Evolutionary conservation across 441 rosid genomes (phyloP), one percentile per base, ranked within the genome.

Genomic region (Dalechampia spathulata): DNA sequence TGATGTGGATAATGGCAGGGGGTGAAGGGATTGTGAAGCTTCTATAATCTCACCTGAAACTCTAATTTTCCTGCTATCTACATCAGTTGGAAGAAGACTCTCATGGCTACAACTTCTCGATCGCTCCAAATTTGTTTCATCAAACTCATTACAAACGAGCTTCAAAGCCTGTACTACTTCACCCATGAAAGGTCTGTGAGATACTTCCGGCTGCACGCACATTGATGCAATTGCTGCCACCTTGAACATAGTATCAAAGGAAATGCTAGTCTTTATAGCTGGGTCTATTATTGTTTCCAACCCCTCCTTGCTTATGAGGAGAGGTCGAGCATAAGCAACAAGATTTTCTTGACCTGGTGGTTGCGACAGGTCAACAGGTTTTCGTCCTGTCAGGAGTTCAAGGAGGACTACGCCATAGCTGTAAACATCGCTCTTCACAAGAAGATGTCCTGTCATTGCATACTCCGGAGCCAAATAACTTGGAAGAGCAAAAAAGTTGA

Each of bases 341-440:
- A 86, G 87, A 62, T 81, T 79, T 65, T 86, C 90, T 68, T 83
- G 84, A 45, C 90, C 90, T 0, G 75, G 78, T 30, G 85, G 85
- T 56, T 77, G 83, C 11, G 81, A 75, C 68, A 86, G 70, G 76
- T 86, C 94, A 38, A 86, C 86, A 3, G 94, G 90, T 64, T 86
- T 83, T 65, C 78, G 69, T 46, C 90, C 86, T 0, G 87, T 80
- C 52, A 86, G 69, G 51, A 86, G 90, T 73, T 86, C 90, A n/a
- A 86, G 87, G 54, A 86, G 87, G 61, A 86, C 90, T 1, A 86
- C 94, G n/a, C 94, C 94, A 10, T 83, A 86, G 68, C 94, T 83
- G 57, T 83, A 85, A 26, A 83, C 94, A 20, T 85, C 94, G 7
- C 94, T 85, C 58, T 83, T 85, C 43, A 86, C 90, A 2, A 83